Base-by-base conservation (phyloP, 768 basidiomycete species). In the Epithele typhae region DNA sequence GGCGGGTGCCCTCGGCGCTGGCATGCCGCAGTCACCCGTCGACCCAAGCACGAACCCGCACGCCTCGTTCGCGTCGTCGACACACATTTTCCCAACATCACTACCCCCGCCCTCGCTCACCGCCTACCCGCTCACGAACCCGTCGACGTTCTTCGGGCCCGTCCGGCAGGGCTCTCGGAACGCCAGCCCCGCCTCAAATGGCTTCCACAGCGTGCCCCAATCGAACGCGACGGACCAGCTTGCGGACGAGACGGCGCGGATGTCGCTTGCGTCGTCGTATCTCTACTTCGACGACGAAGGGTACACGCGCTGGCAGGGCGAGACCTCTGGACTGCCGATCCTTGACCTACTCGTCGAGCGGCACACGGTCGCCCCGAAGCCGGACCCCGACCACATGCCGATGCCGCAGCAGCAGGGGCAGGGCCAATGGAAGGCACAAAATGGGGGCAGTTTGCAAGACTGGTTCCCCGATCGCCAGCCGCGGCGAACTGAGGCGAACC, bases 261-360 rank as follows among this genome's bases (percentile, higher is more conserved):
- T 82, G 66, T 80, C 82, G 0, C 63, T 89, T 35, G 78, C 83
- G 0, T 84, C 87, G 2, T 87, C 87, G 0, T 92, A 92, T 62
- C 75, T 92, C 25, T 92, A 92, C 61, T 81, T 87, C 49, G 89
- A 92, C 53, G 88, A 92, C 59, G 87, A 91, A 61, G 89, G 89
- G 3, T 87, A 83, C 60, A 87, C 89, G 0, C 71, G 89, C 46
- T 92, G 89, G 89, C 89, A 92, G 68, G 92, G 93, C 24, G 92
- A 94, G 58, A 91, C 91, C 0, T 94, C 92, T 3, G 92, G 93
- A 21, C 76, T 95, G 0, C 93, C 93, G 5, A 77, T 95, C 4
- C 77, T 94, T 22, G 89, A 94, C 62, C 68, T 91, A 7, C 71
- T 96, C 22, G 78, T 90, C 23, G 90, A 92, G 60, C 76, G 80